Conservation (phyloP, 2,329 filamentous ascomycete genomes). For the Juglanconis oblonga region DNA sequence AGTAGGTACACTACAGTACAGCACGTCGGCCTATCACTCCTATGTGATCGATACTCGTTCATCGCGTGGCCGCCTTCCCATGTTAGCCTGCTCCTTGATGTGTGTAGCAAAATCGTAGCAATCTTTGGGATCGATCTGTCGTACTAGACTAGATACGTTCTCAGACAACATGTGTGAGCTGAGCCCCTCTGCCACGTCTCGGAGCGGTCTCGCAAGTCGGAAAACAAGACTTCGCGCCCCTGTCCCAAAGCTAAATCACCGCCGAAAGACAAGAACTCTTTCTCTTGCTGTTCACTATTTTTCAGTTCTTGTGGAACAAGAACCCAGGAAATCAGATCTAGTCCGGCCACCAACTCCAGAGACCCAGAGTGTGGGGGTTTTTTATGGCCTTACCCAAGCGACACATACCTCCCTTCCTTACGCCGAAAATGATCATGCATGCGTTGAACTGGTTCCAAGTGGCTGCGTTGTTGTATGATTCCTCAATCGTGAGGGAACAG, state of each 20-base stretch:
- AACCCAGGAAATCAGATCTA: conserved; percentile 11
- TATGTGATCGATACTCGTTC: neutral
- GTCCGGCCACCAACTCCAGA: conserved; percentile 17
- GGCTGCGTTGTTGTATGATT: neutral
- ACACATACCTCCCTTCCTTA: neutral
- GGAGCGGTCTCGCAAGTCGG: neutral
- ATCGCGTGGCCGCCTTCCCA: neutral
- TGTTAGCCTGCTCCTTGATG: conserved; percentile 2
- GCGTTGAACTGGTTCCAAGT: neutral
- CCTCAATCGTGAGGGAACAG: conserved; percentile 81
- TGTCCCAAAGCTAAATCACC: neutral
- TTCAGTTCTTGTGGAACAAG: conserved; percentile 1
- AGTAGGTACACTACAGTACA: neutral
- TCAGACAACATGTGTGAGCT: neutral
- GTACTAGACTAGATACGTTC: conserved; percentile 6
- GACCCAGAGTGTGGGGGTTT: conserved; percentile 3
- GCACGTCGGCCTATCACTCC: neutral
- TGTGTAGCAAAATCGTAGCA: conserved; percentile 11
- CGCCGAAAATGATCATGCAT: conserved; percentile 13
- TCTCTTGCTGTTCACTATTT: conserved; percentile 6
- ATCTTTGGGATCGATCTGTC: conserved; percentile 7
- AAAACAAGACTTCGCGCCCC: neutral
- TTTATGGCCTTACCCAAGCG: conserved; percentile 12
- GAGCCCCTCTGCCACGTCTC: neutral
- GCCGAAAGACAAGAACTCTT: neutral